Evolutionary conservation across 108 stramenopile genomes (phyloP), one percentile per base, ranked within the genome.

Genomic region (Pseudonitzschia delicatissima): DNA sequence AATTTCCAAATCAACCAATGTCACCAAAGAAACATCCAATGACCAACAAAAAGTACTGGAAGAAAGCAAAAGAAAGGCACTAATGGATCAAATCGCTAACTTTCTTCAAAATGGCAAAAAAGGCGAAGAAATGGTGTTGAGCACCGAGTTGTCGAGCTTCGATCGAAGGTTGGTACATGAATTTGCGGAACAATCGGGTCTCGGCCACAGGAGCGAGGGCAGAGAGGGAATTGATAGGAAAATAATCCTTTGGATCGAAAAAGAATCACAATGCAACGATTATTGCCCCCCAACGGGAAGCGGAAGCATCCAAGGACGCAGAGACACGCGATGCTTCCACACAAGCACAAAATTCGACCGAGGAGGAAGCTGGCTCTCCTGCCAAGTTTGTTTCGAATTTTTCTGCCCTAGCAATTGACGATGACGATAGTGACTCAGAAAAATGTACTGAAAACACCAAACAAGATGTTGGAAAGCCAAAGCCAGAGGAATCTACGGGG

Each of bases 111-210:
- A 42, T 3, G 87, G 64, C 3, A 63, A 59, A 0, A 66, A 65
- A 9, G 86, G 83, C 4, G 87, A 87, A 9, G 72, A 81, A 52
- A 67, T 86, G 71, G 35, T 45, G 4, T 53, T 86, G 31, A 62
- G 68, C 35, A 33, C 51, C 13, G 71, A 69, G 15, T 62, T 88
- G 45, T 76, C 83, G 2, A 73, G 71, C 20, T 77, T 61, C 45
- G 88, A 89, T 32, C 69, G 70, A 17, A 61, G 74, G n/a, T 62
- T 86, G 25, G 64, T 83, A 17, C 82, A 73, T 63, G 86, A 88
- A 57, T 66, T 86, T 68, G 84, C 84, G 12, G 64, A 71, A 37
- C 69, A 87, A 62, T 61, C 81, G 35, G 53, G 29, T 17, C 73
- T 89, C 45, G 83, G 64, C 7, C 85, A 82, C 62, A 25, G 62